These are phyloP conservation scores for Pseudocohnilembus persalinus DNA, from an alignment of 169 alveolate genomes.

Conservation along the genomic window DNA sequence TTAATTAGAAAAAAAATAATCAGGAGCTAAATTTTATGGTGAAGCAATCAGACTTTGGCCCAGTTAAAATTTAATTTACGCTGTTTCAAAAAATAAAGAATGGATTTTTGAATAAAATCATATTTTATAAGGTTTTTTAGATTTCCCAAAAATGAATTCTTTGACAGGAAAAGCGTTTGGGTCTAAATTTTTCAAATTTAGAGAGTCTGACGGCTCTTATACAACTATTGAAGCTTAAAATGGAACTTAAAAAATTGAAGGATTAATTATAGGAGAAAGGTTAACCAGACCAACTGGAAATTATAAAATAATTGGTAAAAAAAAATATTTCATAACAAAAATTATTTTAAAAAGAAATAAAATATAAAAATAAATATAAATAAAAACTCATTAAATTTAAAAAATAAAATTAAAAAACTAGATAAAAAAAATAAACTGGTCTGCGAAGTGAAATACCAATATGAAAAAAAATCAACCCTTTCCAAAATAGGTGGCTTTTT, in stretches of 20 bases:
- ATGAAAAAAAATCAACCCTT: background rate
- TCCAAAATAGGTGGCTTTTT: background rate
- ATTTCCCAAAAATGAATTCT: background rate
- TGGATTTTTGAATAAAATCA: background rate
- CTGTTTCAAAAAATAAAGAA: background rate
- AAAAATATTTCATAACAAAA: no score
- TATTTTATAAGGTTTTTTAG: background rate
- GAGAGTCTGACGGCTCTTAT: background rate
- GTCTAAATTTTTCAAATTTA: no score
- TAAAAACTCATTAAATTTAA: no score
- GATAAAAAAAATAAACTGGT: background rate
- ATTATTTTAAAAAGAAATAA: no score
- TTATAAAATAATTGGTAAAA: background rate
- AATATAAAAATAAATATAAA: no score
- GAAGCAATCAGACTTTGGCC: background rate
- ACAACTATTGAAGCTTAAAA: background rate
- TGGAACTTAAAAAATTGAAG: background rate
- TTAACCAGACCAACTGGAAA: background rate
- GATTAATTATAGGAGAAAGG: background rate
- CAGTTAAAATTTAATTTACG: no score
- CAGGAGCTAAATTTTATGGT: background rate
- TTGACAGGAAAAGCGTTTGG: background rate
- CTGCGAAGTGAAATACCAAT: background rate
- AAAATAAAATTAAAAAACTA: no score
- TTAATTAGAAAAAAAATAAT: no score